Conservation (phyloP, 495 filamentous ascomycete genomes). For the Chaetomium cochliodes region DNA sequence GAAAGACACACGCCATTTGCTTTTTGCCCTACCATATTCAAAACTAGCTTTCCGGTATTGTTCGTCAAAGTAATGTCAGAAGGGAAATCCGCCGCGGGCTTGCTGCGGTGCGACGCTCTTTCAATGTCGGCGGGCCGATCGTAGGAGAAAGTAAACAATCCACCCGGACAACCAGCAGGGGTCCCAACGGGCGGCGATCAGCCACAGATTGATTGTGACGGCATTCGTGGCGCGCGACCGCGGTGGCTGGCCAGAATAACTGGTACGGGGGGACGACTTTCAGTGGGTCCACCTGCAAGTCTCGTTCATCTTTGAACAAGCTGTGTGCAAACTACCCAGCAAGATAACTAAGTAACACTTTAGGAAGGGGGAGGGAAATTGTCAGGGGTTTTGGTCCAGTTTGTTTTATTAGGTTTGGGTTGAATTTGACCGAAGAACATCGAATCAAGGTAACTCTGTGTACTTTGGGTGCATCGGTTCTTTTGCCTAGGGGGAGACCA, state of each 20-base stretch:
- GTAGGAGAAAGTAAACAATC: constrained; percentile 23
- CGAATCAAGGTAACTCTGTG: no score
- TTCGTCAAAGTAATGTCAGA: background rate
- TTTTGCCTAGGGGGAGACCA: no score
- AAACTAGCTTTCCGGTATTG: background rate
- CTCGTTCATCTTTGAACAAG: no score
- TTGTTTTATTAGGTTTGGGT: no score
- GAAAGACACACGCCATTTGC: background rate
- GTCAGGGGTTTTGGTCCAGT: no score
- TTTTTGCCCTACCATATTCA: background rate
- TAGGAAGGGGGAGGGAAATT: no score
- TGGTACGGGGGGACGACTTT: no score
- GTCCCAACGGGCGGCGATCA: background rate
- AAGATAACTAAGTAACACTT: no score
- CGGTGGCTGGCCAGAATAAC: background rate
- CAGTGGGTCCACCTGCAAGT: no score
- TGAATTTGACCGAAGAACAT: no score
- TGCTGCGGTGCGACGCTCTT: background rate
- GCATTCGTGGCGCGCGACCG: background rate
- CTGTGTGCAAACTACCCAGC: no score
- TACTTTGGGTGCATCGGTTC: no score
- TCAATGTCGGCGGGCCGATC: background rate
- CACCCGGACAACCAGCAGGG: constrained; percentile 23
- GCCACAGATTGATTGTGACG: background rate
- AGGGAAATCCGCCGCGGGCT: background rate